Percentiles rank a stretch among this genome's conserved stretches.
These are phyloP conservation scores for Geranomyces variabilis DNA, from an alignment of 192 early-diverging fungal species.

Conservation along the genomic window DNA sequence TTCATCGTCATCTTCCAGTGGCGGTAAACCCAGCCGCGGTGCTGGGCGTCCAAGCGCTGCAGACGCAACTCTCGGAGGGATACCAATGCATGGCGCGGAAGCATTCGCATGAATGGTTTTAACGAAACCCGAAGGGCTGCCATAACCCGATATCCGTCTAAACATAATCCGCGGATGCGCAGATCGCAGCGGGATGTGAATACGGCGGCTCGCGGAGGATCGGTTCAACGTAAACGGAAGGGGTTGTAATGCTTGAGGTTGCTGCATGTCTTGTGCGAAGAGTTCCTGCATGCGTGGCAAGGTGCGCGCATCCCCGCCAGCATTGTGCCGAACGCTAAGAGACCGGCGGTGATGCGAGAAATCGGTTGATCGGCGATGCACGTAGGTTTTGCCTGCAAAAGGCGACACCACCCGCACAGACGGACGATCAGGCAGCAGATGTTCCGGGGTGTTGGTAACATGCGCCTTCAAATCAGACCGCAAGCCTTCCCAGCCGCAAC, in stretches of 20 bases:
- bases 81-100: not conserved
- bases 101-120: not conserved
- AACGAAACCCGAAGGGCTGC: not conserved
- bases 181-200: constrained; percentile 25
- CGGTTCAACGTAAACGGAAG: not conserved
- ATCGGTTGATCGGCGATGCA: constrained; percentile 1
- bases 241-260: not conserved
- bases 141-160: constrained; percentile 16
- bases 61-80: constrained; percentile 28
- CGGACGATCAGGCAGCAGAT: too few relatives aligned
- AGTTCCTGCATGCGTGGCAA: not conserved
- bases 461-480: constrained; percentile 8
- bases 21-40: not conserved
- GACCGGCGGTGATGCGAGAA: not conserved
- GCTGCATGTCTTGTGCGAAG: not conserved
- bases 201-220: not conserved
- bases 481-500: constrained; percentile 24
- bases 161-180: constrained; percentile 33
- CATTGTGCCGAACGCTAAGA: not conserved
- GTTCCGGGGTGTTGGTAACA: not conserved
- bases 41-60: constrained; percentile 9
- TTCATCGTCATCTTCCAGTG: not conserved
- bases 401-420: too few relatives aligned
- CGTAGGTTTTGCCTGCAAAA: not conserved
- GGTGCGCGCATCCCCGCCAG: not conserved